A percentile compares a stretch with the other conserved stretches of the same genome.
These are phyloP conservation scores for Zea luxurians DNA, from an alignment of 176 grass and related monocot species.

Conservation along the genomic window DNA sequence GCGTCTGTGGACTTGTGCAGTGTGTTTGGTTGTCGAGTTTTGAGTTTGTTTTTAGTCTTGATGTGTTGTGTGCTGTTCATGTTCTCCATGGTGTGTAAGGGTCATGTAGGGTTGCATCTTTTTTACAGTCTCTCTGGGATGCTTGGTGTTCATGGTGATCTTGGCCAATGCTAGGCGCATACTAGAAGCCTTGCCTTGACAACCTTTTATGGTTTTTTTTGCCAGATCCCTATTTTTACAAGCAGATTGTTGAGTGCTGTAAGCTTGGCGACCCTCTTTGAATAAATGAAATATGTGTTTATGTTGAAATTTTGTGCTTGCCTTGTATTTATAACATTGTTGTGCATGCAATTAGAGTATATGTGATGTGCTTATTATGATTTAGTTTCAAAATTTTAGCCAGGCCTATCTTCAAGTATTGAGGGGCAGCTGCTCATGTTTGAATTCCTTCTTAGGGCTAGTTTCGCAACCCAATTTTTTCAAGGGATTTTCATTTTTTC, in stretches of 20 bases:
- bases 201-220: constrained; percentile 86
- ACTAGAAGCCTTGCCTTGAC: constrained; percentile 61
- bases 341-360: not conserved
- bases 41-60: constrained; percentile 38
- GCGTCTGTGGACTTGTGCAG: constrained; percentile 34
- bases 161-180: constrained; percentile 50
- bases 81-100: constrained; percentile 41
- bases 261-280: constrained; percentile 55
- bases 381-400: not conserved
- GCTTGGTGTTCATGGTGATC: constrained; percentile 63
- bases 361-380: not conserved
- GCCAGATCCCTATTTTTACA: constrained; percentile 63
- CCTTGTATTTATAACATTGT: not conserved
- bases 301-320: constrained; percentile 8
- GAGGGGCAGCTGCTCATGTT: not conserved
- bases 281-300: constrained; percentile 64
- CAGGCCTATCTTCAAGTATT: not conserved
- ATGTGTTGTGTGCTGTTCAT: constrained; percentile 27
- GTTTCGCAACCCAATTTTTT: too few relatives aligned
- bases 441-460: not conserved
- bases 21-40: constrained; percentile 50
- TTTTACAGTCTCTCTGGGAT: constrained; percentile 75
- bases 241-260: constrained; percentile 68
- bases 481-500: too few relatives aligned
- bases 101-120: constrained; percentile 71